Evolutionary conservation across 495 filamentous ascomycete genomes (phyloP).

Genomic region (Penicillium canescens): DNA sequence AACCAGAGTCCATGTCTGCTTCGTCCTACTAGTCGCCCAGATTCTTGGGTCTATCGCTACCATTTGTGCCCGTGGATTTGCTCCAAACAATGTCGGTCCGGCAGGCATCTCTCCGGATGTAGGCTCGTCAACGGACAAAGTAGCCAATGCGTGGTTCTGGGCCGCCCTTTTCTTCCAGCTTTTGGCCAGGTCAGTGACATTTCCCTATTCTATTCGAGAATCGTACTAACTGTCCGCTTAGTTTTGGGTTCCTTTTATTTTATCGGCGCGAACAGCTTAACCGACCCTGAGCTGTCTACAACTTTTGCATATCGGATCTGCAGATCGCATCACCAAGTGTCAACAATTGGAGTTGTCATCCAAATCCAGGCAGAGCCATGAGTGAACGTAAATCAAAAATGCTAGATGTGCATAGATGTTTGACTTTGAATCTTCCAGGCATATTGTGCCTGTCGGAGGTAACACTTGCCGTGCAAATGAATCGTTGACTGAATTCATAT

Average conservation of each 20-base stretch:
- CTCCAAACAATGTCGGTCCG: conserved; percentile 58
- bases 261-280: conserved; percentile 24
- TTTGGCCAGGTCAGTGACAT: conserved; percentile 11
- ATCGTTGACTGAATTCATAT: no score
- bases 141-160: conserved; percentile 58
- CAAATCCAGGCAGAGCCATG: no score
- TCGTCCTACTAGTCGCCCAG: conserved; percentile 57
- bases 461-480: no score
- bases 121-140: conserved; percentile 38
- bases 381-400: no score
- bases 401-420: no score
- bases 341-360: no score
- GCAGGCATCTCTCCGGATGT: conserved; percentile 62
- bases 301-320: no score
- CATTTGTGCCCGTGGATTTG: conserved; percentile 57
- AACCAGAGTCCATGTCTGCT: conserved; percentile 58
- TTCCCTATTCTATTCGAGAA: background rate
- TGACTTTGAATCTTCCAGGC: no score
- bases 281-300: background rate
- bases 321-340: no score
- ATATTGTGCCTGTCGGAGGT: no score
- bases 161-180: conserved; percentile 53
- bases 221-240: conserved; percentile 9
- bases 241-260: conserved; percentile 21
- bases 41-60: conserved; percentile 56